Evolutionary conservation across 1,139 yeast genomes (phyloP), one percentile per base, ranked within the genome.

Genomic region (Tardiomyces digboiensis): DNA sequence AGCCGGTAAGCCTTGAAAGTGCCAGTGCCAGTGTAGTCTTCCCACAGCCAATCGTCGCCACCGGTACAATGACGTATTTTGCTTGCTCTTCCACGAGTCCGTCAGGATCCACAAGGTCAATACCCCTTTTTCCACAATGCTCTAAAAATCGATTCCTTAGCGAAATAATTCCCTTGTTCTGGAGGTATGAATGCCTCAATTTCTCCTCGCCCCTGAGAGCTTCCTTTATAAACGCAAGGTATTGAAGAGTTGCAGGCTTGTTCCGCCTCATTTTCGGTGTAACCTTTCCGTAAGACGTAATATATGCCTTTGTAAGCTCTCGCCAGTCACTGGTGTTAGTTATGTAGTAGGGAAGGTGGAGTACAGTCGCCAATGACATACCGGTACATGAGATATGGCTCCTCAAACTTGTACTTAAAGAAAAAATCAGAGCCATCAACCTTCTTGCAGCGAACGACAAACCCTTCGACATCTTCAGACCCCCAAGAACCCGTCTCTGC

Each of bases 1-100:
- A 82, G 0, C 67, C 64, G 45, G 70, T 81, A 21, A 89, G 58
- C 8, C 71, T 59, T 1, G 60, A 53, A 39, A 91, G 65, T 0
- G 91, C 80, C 40, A 75, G 62, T 3, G 87, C 77, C 0, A 86
- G 75, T 0, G 97, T 87, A 0, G 97, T 88, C 59, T 93, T 93
- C 7, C 99, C 99, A 61, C 97, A 87, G 0, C 97, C 98, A 42
- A 91, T 76, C 0, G 96, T 87, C 0, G 97, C 88, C 13, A 89
- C 78, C 0, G 97, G 93, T 1, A 88, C 74, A 1, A 93, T 56
- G 0, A 85, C 73, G 56, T 77, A 86, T 55, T 78, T 79, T 10
- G 66, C 62, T 2, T 29, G 42, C 21, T 39, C 21, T 2, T 20
- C 2, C 7, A 5, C 33, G n/a, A 46, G 42, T 8, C 8, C 40